These are phyloP conservation scores for Hydnum rufescens DNA, from an alignment of 768 basidiomycete species.

Conservation along the genomic window DNA sequence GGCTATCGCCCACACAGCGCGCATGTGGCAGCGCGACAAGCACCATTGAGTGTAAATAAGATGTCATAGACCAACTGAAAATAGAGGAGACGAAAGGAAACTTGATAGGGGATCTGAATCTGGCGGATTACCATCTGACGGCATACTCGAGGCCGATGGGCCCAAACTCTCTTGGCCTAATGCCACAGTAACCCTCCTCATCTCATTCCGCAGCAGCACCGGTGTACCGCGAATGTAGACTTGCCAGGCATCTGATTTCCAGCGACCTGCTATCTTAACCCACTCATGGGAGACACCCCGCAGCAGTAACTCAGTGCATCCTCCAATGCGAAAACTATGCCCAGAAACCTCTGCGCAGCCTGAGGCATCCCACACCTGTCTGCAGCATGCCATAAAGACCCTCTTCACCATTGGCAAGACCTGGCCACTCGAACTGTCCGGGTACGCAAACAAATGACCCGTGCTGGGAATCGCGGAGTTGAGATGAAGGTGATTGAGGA, in stretches of 20 bases:
- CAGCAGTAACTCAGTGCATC: constrained; percentile 8
- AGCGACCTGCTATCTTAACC: constrained; percentile 9
- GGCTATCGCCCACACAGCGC: too few relatives aligned
- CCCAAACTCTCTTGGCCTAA: too few relatives aligned
- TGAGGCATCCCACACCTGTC: background rate
- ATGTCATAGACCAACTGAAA: too few relatives aligned
- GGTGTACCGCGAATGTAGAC: constrained; percentile 6
- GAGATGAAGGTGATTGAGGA: background rate
- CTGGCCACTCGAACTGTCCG: background rate
- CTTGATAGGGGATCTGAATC: too few relatives aligned
- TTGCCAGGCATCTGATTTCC: constrained; percentile 9
- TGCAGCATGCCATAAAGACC: constrained; percentile 4
- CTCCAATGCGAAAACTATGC: constrained; percentile 11
- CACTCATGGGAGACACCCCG: constrained; percentile 3
- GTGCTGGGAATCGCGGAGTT: background rate
- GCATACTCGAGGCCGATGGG: too few relatives aligned
- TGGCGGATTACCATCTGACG: too few relatives aligned
- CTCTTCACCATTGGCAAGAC: background rate
- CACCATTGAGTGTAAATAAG: too few relatives aligned
- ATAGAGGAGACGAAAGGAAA: too few relatives aligned
- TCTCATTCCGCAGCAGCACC: too few relatives aligned
- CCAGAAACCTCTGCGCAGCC: background rate
- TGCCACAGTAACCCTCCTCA: too few relatives aligned
- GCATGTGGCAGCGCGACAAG: too few relatives aligned
- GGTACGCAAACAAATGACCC: constrained; percentile 7